These are phyloP conservation scores for Tuber microsphaerosporum DNA, from an alignment of 495 filamentous ascomycete species.

Conservation along the genomic window DNA sequence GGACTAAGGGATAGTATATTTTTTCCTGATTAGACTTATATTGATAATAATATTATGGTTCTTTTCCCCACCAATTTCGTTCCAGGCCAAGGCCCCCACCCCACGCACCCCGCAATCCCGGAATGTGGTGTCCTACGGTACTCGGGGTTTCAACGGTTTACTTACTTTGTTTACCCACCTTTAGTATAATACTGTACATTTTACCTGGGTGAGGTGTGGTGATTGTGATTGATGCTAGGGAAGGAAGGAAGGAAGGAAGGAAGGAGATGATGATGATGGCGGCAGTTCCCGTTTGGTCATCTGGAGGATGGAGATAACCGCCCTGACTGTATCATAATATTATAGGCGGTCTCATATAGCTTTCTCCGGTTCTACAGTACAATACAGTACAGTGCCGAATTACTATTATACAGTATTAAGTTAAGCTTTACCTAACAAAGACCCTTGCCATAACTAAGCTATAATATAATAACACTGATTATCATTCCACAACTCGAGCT, in stretches of 20 bases:
- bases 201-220: background rate
- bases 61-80: background rate
- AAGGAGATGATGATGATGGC: background rate
- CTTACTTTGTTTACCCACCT: background rate
- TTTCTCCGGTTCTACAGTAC: too few relatives aligned
- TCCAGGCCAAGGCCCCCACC: background rate
- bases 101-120: background rate
- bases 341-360: too few relatives aligned
- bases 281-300: background rate
- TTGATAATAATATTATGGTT: too few relatives aligned
- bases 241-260: too few relatives aligned
- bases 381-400: too few relatives aligned
- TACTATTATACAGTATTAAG: too few relatives aligned
- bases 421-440: too few relatives aligned
- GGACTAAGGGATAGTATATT: too few relatives aligned
- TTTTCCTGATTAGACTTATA: too few relatives aligned
- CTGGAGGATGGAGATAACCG: background rate
- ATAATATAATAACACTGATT: background rate
- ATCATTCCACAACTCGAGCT: background rate
- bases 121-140: background rate
- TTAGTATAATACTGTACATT: too few relatives aligned
- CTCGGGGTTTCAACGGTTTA: background rate
- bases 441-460: background rate
- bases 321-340: background rate
- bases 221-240: too few relatives aligned